Percentiles rank a stretch among this genome's conserved stretches.
Conservation (phyloP, 176 grass and related monocot species). For the Aegilops longissima region DNA sequence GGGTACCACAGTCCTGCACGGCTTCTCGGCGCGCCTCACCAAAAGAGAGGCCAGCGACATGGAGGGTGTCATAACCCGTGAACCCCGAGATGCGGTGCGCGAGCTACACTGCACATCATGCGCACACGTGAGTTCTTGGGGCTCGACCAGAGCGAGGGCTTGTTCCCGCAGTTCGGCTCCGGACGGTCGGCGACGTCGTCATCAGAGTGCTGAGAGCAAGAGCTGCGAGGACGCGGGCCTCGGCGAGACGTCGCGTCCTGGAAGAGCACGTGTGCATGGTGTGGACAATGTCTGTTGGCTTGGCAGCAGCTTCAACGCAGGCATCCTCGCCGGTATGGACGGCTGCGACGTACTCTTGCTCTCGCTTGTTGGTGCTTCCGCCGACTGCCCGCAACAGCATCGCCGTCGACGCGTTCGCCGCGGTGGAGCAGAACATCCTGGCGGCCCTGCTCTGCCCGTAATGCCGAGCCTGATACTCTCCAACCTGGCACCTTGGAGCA, state of each 20-base stretch:
- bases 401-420: too few species aligned
- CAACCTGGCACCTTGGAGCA: too few species aligned
- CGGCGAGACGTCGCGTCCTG: conserved; percentile 41
- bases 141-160: conserved; percentile 24
- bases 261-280: conserved; percentile 41
- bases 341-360: conserved; percentile 64
- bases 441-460: too few species aligned
- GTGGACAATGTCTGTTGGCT: conserved; percentile 86
- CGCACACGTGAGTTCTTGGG: conserved; percentile 88
- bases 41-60: conserved; percentile 35
- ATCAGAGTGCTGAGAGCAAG: conserved; percentile 66
- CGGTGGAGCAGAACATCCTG: too few species aligned
- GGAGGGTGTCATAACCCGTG: conserved; percentile 47
- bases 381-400: too few species aligned
- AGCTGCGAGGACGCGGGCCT: conserved; percentile 68
- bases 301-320: conserved; percentile 76
- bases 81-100: conserved; percentile 59
- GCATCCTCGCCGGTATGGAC: conserved; percentile 74
- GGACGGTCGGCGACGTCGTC: conserved; percentile 48
- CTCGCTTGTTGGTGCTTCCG: conserved; percentile 57
- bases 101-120: conserved; percentile 48
- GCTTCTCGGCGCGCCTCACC: conserved; percentile 1
- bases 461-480: too few species aligned
- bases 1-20: too few species aligned
- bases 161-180: conserved; percentile 46